Base-by-base conservation (phyloP, 768 basidiomycete genomes). In the Sistotremastrum niveocremeum region DNA sequence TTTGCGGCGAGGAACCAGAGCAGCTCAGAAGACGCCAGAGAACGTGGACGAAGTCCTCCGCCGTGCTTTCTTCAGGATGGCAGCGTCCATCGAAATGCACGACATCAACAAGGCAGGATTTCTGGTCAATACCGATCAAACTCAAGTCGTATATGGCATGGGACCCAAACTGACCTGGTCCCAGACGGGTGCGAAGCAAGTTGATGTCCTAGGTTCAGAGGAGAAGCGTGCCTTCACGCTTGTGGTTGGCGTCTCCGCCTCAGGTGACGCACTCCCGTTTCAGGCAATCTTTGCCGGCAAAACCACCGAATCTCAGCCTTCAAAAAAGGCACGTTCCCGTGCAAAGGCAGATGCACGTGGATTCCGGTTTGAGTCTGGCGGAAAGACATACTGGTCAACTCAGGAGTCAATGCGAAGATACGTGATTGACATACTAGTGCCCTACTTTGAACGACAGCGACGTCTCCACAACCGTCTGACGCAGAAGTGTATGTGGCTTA, bases 181-280 rank as follows among this genome's bases (percentile, higher is more conserved):
- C 2, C 33, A 52, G 29, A 50, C 31, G 0, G 63, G 66, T 0
- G 48, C 55, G 0, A 62, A 63, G 46, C 70, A 71, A 45, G 64
- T 71, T 2, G 39, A 53, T 0, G 46, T 56, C 2, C 39, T 60
- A 3, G 67, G 70, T 1, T 32, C 45, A 7, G 67, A 68, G 1
- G 68, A 70, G 46, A 71, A 71, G 49, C 54, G 60, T 0, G 69
- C 70, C 11, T 64, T 69, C 42, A 70, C 68, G 0, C 31, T 70
- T 0, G 37, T 67, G 8, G 58, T 63, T 6, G 58, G 58, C 0
- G 48, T 67, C 7, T 58, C 66, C 0, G 50, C 39, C 6, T 48
- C 52, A 39, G 66, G 70, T 1, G 41, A 43, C 0, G 34, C 63
- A 7, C 56, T 70, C 4, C 67, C 65, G 6, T 56, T 67, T 34